phyloP scores from a whole-genome alignment of 495 filamentous ascomycete species.

The Podospora fimiseda region DNA sequence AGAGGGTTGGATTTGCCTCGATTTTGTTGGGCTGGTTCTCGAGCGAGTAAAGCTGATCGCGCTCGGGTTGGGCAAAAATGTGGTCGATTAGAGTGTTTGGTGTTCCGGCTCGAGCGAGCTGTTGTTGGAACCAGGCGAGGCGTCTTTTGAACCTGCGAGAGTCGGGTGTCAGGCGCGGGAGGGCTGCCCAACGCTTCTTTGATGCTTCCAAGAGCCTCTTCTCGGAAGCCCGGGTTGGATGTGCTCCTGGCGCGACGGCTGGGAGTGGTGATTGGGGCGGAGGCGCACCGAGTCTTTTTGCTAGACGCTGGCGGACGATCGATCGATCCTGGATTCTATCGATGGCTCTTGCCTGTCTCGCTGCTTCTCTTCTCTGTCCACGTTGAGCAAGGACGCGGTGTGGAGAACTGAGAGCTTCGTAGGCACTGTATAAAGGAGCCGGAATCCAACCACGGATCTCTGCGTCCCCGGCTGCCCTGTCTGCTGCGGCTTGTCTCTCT shows the following conservation, averaged over 20 bases:
- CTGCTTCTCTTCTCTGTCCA: no score
- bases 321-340: no score
- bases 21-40: not conserved
- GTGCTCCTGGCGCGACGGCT: not conserved
- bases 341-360: no score
- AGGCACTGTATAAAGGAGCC: no score
- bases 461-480: no score
- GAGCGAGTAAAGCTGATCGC: not conserved
- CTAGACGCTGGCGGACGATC: no score
- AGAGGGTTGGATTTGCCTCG: not conserved
- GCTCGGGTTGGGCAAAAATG: not conserved
- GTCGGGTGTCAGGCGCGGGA: not conserved
- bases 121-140: not conserved
- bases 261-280: not conserved
- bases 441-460: no score
- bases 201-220: not conserved
- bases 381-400: no score
- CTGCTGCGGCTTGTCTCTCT: no score
- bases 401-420: no score
- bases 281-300: no score
- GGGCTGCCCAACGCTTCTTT: not conserved
- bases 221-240: not conserved
- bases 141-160: not conserved
- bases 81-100: not conserved
- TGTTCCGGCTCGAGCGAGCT: not conserved